These are phyloP conservation scores for Medicago lupulina DNA, from an alignment of 306 rosid species.

Conservation along the genomic window DNA sequence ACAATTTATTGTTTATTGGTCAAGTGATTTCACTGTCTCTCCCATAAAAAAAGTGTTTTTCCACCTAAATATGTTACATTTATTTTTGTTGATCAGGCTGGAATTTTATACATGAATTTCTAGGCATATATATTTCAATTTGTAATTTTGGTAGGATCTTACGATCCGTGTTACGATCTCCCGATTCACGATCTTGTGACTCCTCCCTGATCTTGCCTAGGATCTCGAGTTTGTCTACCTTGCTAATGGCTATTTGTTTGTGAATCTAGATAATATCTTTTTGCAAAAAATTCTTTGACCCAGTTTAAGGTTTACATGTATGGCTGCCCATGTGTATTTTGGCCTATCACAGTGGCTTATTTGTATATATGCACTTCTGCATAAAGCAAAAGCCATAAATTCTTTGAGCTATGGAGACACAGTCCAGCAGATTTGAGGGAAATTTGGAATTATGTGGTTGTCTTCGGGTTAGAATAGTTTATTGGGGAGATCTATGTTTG, in stretches of 20 bases:
- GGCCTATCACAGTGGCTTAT: constrained; percentile 3
- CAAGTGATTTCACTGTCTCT: no score
- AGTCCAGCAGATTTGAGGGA: constrained; percentile 11
- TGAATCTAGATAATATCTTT: constrained; percentile 10
- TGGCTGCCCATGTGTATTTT: constrained; percentile 24
- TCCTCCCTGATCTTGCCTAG: constrained; percentile 60
- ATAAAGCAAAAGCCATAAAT: constrained; percentile 6
- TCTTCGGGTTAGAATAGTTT: constrained; percentile 28
- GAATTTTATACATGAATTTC: no score
- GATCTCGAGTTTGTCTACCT: neutral
- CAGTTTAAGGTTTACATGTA: constrained; percentile 27
- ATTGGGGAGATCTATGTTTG: constrained; percentile 19
- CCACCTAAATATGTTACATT: no score
- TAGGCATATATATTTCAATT: no score
- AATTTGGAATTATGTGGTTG: constrained; percentile 8
- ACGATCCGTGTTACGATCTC: no score
- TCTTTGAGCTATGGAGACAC: constrained; percentile 30
- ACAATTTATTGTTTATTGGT: no score
- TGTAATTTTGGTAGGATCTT: no score
- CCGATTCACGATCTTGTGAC: neutral
- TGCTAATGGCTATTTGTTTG: constrained; percentile 29
- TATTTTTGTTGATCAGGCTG: no score
- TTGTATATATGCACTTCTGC: constrained; percentile 1
- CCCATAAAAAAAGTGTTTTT: no score
- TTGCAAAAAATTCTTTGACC: constrained; percentile 14